phyloP scores from a whole-genome alignment of 805 yeast species.

The Candida tallmaniae region DNA sequence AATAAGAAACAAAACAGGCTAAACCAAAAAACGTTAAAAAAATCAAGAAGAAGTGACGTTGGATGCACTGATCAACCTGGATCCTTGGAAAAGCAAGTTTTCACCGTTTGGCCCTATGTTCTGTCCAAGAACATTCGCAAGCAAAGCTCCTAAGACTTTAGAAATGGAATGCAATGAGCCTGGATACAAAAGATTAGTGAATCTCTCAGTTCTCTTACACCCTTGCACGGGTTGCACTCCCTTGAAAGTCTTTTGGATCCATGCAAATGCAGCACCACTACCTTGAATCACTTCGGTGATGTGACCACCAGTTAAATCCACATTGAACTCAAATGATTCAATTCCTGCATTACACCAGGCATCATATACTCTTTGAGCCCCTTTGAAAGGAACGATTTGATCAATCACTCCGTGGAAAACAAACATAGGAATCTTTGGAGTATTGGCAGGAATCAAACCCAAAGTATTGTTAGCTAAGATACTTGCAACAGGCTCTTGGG shows the following conservation, averaged over 20 bases:
- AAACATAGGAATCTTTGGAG: slow-evolving; percentile 19
- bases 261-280: slow-evolving; percentile 16
- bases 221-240: slow-evolving; percentile 14
- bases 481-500: slow-evolving; percentile 8
- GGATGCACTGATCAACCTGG: background rate
- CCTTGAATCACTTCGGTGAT: slow-evolving; percentile 14
- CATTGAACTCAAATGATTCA: slow-evolving; percentile 20
- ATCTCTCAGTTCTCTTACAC: slow-evolving; percentile 46
- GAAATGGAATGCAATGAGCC: slow-evolving; percentile 13
- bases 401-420: slow-evolving; percentile 18
- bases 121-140: slow-evolving; percentile 2
- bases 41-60: too few species aligned
- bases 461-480: slow-evolving; percentile 17
- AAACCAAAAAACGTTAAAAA: too few species aligned
- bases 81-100: slow-evolving; percentile 1
- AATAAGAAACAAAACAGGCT: too few species aligned
- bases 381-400: slow-evolving; percentile 14
- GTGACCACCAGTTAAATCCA: slow-evolving; percentile 16
- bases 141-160: background rate
- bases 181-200: slow-evolving; percentile 41
- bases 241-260: slow-evolving; percentile 15
- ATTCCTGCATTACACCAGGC: slow-evolving; percentile 23
- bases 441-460: slow-evolving; percentile 9
- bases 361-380: slow-evolving; percentile 14
- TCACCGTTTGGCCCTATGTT: slow-evolving; percentile 10